Evolutionary conservation across 371 early-diverging fungal species (phyloP), one percentile per base, ranked within the genome.

Genomic region (Coemansia sp.): DNA sequence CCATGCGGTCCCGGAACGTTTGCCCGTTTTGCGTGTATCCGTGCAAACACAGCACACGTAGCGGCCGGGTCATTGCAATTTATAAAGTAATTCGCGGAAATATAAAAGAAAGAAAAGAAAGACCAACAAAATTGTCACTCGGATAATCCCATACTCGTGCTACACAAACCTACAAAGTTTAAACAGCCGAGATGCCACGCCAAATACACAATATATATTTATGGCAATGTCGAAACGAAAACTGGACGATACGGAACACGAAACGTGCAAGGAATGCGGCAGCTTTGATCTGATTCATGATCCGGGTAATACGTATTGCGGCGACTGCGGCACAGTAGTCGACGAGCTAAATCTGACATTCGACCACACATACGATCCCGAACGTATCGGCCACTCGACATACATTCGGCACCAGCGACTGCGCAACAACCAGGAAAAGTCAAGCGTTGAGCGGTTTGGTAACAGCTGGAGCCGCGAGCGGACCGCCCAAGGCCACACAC

Each of bases 11-110:
- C 8, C 67, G 69, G 57, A 74, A 74, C 55, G 51, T 64, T 37
- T 63, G 48, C 0, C 61, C 75, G 6, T 55, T 66, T 34, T 74
- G 75, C 24, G 67, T 67, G 67, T 74, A 74, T 2, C 75, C 75
- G 50, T 74, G 75, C 45, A 74, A 47, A 13, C 75, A 74, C 13
- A 74, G 75, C 8, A 74, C 67, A 1, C 60, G 55, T 14, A 69
- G 53, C 27, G 24, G 48, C 48, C 8, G 18, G 16, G 48, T 48
- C 48, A 48, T 48, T 18, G 21, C 48, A 48, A 48, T 10, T 51
- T 13, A 5, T 51, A 22, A 18, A 51, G 4, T 51, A 51, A 21
- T 24, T 51, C 21, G 16, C 21, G 5, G 11, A 40, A 40, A 1
- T 40, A 40, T 3, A 14, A 10, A 4, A 10, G 4, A 13, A 40